A percentile compares a stretch with the other conserved stretches of the same genome.
phyloP scores from a whole-genome alignment of 441 rosid species.

The Flueggea neowawraea region DNA sequence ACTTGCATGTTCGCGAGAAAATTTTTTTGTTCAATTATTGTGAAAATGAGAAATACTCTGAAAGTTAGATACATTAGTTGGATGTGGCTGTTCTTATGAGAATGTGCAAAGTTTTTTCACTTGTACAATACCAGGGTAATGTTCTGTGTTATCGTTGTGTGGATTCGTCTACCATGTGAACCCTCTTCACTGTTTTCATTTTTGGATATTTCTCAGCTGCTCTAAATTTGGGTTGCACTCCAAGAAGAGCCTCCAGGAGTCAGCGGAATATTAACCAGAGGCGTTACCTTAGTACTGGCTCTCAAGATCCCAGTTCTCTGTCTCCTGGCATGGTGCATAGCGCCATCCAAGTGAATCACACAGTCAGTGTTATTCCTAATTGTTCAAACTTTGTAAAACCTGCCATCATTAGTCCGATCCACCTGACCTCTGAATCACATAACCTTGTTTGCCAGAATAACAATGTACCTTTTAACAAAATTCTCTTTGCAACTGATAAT shows the following conservation, averaged over 20 bases:
- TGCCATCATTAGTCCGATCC: slow-evolving; percentile 12
- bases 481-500: slow-evolving; percentile 21
- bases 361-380: slow-evolving; percentile 18
- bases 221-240: slow-evolving; percentile 86
- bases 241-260: slow-evolving; percentile 92
- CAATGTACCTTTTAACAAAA: slow-evolving; percentile 19
- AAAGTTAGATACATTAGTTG: too few species aligned
- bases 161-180: not conserved
- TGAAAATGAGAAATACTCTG: too few species aligned
- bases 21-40: not conserved
- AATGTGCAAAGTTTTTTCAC: too few species aligned
- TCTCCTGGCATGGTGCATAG: slow-evolving; percentile 21
- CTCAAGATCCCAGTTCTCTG: slow-evolving; percentile 31
- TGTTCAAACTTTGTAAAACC: slow-evolving; percentile 34
- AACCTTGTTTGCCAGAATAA: slow-evolving; percentile 11
- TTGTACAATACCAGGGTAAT: not conserved
- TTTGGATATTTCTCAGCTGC: slow-evolving; percentile 55
- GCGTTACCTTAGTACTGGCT: slow-evolving; percentile 63
- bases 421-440: slow-evolving; percentile 13
- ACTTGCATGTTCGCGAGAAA: not conserved
- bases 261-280: slow-evolving; percentile 74
- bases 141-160: not conserved
- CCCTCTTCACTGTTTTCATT: slow-evolving; percentile 11
- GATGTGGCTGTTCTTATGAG: too few species aligned
- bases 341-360: slow-evolving; percentile 17